Base-by-base conservation (phyloP, 163 green algal species). In the Scenedesmus sp. region DNA sequence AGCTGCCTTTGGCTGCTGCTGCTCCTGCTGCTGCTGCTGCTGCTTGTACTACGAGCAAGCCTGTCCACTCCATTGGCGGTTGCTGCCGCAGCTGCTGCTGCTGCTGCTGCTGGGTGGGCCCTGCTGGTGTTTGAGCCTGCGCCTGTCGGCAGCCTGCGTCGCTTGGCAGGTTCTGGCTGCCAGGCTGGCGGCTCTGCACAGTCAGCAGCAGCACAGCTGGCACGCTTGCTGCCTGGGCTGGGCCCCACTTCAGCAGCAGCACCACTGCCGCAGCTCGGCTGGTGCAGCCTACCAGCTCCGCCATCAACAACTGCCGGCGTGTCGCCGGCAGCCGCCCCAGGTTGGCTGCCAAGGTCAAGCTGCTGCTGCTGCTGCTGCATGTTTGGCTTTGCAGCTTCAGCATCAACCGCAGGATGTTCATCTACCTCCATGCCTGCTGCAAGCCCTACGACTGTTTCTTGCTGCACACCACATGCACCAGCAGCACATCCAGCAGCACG, bases 161-260 rank as follows among this genome's bases (percentile, higher is more conserved):
- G 79, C 79, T 85, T 85, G 79, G 65, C 79, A 59, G 79, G 79
- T 26, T 12, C n/a, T 20, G 65, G 0, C 18, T 81, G 72, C 72
- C 72, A 81, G 30, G 15, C 30, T 76, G 65, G 16, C 2, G 65
- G 30, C 1, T 46, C 72, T 81, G 72, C 72, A 10, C 35, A 30
- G 35, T 46, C 80, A 85, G 37, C 78, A 85, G 79, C 79, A 86
- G 80, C 80, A 86, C 3, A 37, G 15, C 43, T 68, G 30, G 65
- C 65, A 76, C 65, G 65, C 30, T 76, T 76, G 65, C 65, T 76
- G 65, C 65, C 65, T 6, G 65, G 65, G 12, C 65, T 76, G 9
- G 65, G 65, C 43, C 70, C 43, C 9, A 86, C 80, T 70, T 10
- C 80, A 72, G 43, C 49, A 86, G 42, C 80, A 86, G 42, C 46